Base-by-base conservation (phyloP, 495 filamentous ascomycete species). In the Aspergillus nanangensis region DNA sequence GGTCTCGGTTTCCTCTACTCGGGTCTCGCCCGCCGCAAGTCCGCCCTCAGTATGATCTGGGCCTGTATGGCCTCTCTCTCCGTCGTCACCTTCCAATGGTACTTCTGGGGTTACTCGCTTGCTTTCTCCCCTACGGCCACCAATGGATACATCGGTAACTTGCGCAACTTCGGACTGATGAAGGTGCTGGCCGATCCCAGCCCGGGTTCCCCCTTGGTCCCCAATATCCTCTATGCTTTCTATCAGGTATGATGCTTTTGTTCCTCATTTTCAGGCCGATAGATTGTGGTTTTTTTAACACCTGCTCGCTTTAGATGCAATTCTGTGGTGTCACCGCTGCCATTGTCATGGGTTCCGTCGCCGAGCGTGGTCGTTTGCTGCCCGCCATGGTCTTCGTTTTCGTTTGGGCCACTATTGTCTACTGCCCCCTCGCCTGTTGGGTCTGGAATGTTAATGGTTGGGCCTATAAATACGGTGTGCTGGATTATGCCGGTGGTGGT, bases 381-480 rank as follows among this genome's bases (percentile, higher is more conserved):
- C 93, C 94, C n/a, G 83, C 87, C 53, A 87, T 96, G 84, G 86
- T 97, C 41, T 98, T 97, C 71, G 75, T 79, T 47, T 97, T 95
- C 73, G 79, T 87, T 75, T 98, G 94, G 94, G 90, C 88, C 1
- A 97, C 94, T 0, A 76, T 96, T 44, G 93, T 97, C 40, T 98
- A 98, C 79, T 97, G 93, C 68, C 93, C 93, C 0, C 67, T 98
- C 46, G 88, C 89, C 45, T 96, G 85, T 76, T 98, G 93, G 93
- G 86, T 76, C 17, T 98, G 93, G 93, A 92, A 93, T 57, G 69
- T 81, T 51, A 92, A 95, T 60, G 93, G 93, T 25, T 98, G 93
- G 93, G 89, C 74, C 19, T 94, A 74, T 74, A 84, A 86, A 37
- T 96, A 90, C 61, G 94, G 94, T 48, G 92, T 95, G 33, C 72